A percentile compares a stretch with the other conserved stretches of the same genome.
Evolutionary conservation across 1,284 basidiomycete species (phyloP).

Genomic region (Malassezia obtusa): DNA sequence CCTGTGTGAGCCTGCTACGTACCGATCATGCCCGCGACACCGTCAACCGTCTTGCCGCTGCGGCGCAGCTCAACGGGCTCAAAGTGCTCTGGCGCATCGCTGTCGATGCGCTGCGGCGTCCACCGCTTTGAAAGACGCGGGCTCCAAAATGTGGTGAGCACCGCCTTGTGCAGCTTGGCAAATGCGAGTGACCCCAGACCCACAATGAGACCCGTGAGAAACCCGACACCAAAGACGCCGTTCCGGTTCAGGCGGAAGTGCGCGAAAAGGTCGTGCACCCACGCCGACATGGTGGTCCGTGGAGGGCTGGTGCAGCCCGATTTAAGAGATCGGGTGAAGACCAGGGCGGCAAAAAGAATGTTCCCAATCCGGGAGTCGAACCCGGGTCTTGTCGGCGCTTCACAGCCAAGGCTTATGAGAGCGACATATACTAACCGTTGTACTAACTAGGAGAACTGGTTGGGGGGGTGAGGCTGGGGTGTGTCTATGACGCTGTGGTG

Average conservation of each 20-base stretch:
- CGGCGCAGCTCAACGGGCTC: conserved; percentile 7
- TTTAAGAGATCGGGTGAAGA: too few relatives aligned
- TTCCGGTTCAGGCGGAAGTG: neutral
- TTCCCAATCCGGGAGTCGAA: conserved; percentile 23
- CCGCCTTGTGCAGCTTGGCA: conserved; percentile 6
- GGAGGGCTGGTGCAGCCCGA: neutral
- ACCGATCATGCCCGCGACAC: conserved; percentile 1
- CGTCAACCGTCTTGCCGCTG: conserved; percentile 5
- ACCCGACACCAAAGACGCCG: conserved; percentile 27
- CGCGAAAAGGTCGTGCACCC: neutral
- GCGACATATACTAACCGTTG: conserved; percentile 23
- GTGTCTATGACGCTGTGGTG: too few relatives aligned
- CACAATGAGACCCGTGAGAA: conserved; percentile 32
- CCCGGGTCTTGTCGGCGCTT: conserved; percentile 21
- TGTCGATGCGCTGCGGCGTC: conserved; percentile 18
- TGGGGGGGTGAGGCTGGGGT: neutral
- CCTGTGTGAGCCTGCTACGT: conserved; percentile 53
- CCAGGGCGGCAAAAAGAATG: conserved; percentile 7
- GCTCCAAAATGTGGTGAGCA: conserved; percentile 16
- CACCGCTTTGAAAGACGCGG: conserved; percentile 18
- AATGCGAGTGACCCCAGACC: conserved; percentile 20
- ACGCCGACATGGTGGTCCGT: neutral
- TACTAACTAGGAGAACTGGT: conserved; percentile 19
- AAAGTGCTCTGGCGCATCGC: conserved; percentile 27
- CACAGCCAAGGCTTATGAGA: conserved; percentile 12